Base-by-base conservation (phyloP, 306 rosid genomes). In the Pterocarpus santalinus region DNA sequence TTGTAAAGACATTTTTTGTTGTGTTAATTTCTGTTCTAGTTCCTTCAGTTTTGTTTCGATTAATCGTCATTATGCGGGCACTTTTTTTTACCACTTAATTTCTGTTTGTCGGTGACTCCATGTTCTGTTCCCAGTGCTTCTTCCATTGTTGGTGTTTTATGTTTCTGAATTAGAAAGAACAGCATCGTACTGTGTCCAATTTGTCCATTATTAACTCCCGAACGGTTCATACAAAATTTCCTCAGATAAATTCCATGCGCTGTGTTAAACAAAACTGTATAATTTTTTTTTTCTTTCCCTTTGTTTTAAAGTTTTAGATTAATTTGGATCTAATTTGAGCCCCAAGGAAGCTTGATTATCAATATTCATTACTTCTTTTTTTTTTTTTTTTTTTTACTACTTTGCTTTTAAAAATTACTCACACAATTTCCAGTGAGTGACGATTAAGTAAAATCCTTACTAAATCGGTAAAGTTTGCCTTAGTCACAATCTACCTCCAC, bases 321-420 rank as follows among this genome's bases (percentile, higher is more conserved):
- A 73, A 82, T 84, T 84, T 86, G 80, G 91, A 89, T 86, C 91
- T 83, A 77, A 85, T 76, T 78, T 33, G 64, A 41, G 56, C 51
- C 7, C 2, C 6, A 15, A 32, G 22, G 41, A 61, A 51, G 44
- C 41, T 65, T 76, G 0, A 1, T 14, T 17, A 5, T 36, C 7
- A 65, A 62, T 63, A 43, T 68, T 52, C 35, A 43, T 33, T 33
- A 41, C 6, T 4, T 41, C 1, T 2, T 1, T 55, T 15, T 55
- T 17, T 4, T 9, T 55, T 15, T 2, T 1, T 55, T 15, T 55
- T 17, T 4, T 9, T 55, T 15, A 55, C 4, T 55, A 55, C 16
- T 55, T 55, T 55, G 4, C n/a, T 55, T 55, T 55, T n/a, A 2
- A 55, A 55, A 16, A 16, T 55, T 16, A 32, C 3, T 55, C 61